Evolutionary conservation across 495 filamentous ascomycete species (phyloP).

Genomic region (Penicillium lividum): DNA sequence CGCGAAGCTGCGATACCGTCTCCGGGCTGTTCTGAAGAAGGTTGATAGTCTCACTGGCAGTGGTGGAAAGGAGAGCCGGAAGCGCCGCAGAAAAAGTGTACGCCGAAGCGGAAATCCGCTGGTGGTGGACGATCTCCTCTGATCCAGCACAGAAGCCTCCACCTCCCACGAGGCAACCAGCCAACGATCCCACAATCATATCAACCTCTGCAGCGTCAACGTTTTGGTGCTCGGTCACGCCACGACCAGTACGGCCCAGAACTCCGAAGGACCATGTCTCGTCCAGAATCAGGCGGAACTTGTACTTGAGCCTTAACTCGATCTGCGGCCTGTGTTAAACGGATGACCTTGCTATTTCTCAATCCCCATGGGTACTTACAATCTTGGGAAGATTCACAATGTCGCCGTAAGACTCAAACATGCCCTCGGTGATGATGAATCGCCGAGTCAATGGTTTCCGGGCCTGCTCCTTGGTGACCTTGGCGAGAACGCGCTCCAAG

Average conservation of each 20-base stretch:
- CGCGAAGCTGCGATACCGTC: conserved; percentile 70
- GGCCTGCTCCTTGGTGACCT: conserved; percentile 82
- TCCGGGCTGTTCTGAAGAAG: conserved; percentile 84
- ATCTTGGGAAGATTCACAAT: conserved; percentile 81
- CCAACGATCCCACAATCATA: conserved; percentile 92
- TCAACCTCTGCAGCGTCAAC: conserved; percentile 88
- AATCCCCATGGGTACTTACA: conserved; percentile 48
- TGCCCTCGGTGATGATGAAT: conserved; percentile 94
- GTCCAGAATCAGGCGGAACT: conserved; percentile 95
- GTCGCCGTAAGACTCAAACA: conserved; percentile 91
- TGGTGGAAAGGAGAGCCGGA: conserved; percentile 89
- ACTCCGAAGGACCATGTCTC: conserved; percentile 97
- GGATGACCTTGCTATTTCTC: not conserved
- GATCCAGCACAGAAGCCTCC: conserved; percentile 94
- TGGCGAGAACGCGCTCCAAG: conserved; percentile 79
- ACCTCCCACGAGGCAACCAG: conserved; percentile 85
- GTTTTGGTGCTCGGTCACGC: conserved; percentile 92
- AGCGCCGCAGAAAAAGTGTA: conserved; percentile 96
- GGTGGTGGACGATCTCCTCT: conserved; percentile 89
- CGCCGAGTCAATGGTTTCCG: conserved; percentile 86
- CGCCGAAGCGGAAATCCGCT: conserved; percentile 83
- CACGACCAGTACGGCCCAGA: conserved; percentile 84
- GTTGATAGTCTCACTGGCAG: conserved; percentile 85
- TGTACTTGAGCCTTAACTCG: conserved; percentile 90
- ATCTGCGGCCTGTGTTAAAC: conserved; percentile 50